phyloP scores from a whole-genome alignment of 495 filamentous ascomycete genomes.

The Schizothecium vesticola region DNA sequence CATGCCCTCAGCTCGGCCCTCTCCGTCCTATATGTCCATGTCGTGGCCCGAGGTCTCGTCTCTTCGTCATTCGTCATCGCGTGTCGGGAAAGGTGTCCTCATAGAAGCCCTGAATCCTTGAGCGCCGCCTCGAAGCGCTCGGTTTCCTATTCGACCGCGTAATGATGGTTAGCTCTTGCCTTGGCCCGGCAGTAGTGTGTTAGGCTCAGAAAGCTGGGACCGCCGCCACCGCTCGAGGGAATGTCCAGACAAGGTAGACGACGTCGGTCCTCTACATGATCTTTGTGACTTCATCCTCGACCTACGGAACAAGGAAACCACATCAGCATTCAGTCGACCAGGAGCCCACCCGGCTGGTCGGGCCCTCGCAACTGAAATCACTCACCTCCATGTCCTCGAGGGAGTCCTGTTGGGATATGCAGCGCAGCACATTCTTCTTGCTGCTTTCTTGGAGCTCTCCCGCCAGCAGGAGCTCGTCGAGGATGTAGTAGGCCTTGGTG shows the following conservation, averaged over 20 bases:
- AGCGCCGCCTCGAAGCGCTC: conserved; percentile 33
- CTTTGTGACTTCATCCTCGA: conserved; percentile 94
- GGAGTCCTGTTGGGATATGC: conserved; percentile 91
- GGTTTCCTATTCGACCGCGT: conserved; percentile 27
- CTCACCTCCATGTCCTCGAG: conserved; percentile 97
- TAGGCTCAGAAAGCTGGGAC: conserved; percentile 3
- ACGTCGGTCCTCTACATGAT: conserved; percentile 65
- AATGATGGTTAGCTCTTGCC: conserved; percentile 21
- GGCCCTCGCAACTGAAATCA: conserved; percentile 18
- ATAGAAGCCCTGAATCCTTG: conserved; percentile 36
- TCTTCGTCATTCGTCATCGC: background rate
- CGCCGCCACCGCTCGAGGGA: conserved; percentile 8
- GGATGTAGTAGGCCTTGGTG: conserved; percentile 89
- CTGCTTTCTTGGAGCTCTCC: conserved; percentile 98
- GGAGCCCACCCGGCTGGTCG: background rate
- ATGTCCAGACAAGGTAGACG: conserved; percentile 19
- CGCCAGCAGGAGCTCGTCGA: conserved; percentile 93
- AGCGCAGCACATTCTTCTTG: conserved; percentile 95
- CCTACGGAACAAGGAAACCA: conserved; percentile 56
- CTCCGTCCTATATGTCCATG: background rate
- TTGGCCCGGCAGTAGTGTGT: background rate
- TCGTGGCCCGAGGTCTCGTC: background rate
- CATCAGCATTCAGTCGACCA: conserved; percentile 40
- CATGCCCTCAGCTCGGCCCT: background rate
- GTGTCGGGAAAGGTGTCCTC: conserved; percentile 16